A percentile compares a stretch with the other conserved stretches of the same genome.
Evolutionary conservation across 441 rosid genomes (phyloP).

Genomic region (Corymbia calophylla): DNA sequence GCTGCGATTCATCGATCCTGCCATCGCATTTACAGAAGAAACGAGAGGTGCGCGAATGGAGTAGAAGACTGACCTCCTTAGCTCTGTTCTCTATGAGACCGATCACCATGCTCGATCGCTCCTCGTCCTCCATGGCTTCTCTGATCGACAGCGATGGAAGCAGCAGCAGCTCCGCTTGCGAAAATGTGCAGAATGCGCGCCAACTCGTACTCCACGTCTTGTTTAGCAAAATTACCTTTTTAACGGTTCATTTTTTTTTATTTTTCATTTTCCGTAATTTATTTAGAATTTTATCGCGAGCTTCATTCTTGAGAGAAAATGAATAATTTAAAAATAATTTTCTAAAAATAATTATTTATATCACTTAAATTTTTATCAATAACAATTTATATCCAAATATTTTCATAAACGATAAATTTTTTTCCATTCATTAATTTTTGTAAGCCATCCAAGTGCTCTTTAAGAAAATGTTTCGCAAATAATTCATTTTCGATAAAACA

Average conservation of each 20-base stretch:
- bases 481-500: no score
- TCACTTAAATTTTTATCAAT: no score
- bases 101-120: conserved; percentile 76
- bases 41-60: conserved; percentile 6
- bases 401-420: no score
- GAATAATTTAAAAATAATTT: no score
- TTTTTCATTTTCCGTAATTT: not conserved
- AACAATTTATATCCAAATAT: no score
- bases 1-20: not conserved
- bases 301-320: no score
- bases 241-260: not conserved
- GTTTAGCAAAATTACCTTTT: not conserved
- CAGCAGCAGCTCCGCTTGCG: not conserved
- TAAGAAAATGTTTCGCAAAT: no score
- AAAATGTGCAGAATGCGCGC: not conserved
- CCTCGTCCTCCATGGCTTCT: conserved; percentile 83
- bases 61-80: conserved; percentile 53
- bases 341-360: no score
- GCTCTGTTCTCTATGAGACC: conserved; percentile 94
- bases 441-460: no score
- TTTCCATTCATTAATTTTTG: no score
- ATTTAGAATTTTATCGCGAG: not conserved
- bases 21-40: conserved; percentile 7
- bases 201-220: not conserved
- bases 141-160: not conserved